phyloP scores from a whole-genome alignment of 108 stramenopile species.

The Nannochloropsis salina region DNA sequence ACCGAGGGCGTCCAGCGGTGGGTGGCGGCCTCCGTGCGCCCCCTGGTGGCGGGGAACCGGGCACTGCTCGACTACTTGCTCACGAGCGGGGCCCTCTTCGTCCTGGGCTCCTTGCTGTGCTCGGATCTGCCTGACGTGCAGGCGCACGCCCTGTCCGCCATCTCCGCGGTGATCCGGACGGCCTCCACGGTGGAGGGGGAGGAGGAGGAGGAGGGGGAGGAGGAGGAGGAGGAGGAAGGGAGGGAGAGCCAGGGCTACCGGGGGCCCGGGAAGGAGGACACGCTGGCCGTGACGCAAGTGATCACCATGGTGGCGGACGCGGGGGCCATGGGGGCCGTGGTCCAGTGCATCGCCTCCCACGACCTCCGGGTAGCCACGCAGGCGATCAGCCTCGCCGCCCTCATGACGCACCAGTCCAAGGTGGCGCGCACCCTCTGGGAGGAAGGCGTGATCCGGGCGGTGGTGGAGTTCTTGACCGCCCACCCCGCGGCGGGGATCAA shows the following conservation, averaged over 20 bases:
- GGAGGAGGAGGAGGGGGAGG: conserved; percentile 18
- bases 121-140: background rate
- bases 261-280: background rate
- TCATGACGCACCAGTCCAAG: background rate
- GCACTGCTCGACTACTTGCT: background rate
- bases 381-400: background rate
- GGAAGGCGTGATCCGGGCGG: background rate
- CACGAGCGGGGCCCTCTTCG: background rate
- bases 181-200: background rate
- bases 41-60: background rate
- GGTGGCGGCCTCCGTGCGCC: background rate
- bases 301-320: background rate
- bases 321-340: background rate
- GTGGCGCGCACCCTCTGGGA: background rate
- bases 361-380: background rate
- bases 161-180: background rate
- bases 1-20: background rate
- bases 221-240: background rate
- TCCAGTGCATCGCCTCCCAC: background rate
- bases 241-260: background rate
- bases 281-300: background rate
- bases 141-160: background rate
- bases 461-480: background rate
- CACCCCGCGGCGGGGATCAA: background rate
- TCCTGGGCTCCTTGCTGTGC: background rate